Evolutionary conservation across 1,284 basidiomycete genomes (phyloP), one percentile per base, ranked within the genome.

Genomic region (Rhodotorula sp.): DNA sequence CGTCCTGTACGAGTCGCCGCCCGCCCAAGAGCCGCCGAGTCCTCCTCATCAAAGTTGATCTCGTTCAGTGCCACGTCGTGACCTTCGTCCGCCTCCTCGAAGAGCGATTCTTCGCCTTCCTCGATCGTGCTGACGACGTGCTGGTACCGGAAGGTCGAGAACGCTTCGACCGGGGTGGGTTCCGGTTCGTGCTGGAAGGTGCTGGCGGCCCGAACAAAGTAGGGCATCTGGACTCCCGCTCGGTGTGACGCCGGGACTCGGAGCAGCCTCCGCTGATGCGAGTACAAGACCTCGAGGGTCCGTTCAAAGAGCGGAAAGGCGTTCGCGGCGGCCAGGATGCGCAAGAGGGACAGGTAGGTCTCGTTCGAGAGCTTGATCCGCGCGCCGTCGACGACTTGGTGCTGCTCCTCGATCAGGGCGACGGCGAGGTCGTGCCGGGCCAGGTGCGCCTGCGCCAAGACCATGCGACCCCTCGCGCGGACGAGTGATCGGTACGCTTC

Each of bases 291-390:
- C 26, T 28, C n/a, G 50, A 56, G 66, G 16, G 63, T 43, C 16
- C 43, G 38, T n/a, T 55, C 23, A 34, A 71, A 71, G 16, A 68
- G 57, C n/a, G 65, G 63, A 47, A 65, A 71, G n/a, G 60, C 21
- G 31, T 63, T 43, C 5, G 38, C 56, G 3, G 15, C 10, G 10
- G 55, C 55, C 18, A 58, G 19, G 21, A 48, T 60, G 8, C 31
- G 55, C 21, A 71, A 50, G 5, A 68, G 47, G 5, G 5, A 23
- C 49, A 66, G 60, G 48, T 55, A 58, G 18, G 49, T 8, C 15
- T 4, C 8, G 21, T 31, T 48, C 12, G 16, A 12, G 38, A 66
- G 34, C n/a, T 47, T 26, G 56, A 61, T 34, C n/a, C 26, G 57
- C 5, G 21, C 10, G 6, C 28, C 4, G 1, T 43, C 28, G 21